A percentile compares a stretch with the other conserved stretches of the same genome.
phyloP scores from a whole-genome alignment of 2,329 filamentous ascomycete species.

The Clonostachys sp. region DNA sequence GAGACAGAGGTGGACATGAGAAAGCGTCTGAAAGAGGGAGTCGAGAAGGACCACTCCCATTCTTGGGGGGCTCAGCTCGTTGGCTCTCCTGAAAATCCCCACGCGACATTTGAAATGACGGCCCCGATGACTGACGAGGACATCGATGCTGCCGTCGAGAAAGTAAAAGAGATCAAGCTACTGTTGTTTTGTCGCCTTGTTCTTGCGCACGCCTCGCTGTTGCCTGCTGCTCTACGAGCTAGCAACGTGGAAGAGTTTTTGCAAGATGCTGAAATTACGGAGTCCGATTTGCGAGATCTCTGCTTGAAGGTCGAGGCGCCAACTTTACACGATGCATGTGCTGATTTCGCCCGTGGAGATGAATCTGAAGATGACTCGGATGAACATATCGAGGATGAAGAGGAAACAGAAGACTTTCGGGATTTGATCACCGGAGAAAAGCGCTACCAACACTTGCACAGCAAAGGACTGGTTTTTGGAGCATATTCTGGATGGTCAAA shows the following conservation, averaged over 20 bases:
- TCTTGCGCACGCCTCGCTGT: conserved; percentile 13
- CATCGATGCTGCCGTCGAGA: conserved; percentile 11
- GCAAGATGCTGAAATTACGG: conserved; percentile 11
- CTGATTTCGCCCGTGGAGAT: conserved; percentile 17
- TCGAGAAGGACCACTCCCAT: conserved; percentile 13
- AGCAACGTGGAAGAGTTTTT: conserved; percentile 16
- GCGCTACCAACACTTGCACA: conserved; percentile 12
- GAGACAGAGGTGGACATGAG: conserved; percentile 20
- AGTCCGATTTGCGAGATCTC: conserved; percentile 16
- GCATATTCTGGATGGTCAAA: conserved; percentile 1
- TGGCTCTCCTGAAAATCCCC: conserved; percentile 15
- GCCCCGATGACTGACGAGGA: conserved; percentile 16
- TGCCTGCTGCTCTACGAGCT: conserved; percentile 15
- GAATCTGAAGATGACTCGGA: conserved; percentile 1
- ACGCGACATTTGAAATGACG: conserved; percentile 13
- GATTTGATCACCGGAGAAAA: conserved; percentile 8
- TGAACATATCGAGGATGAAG: conserved; percentile 7
- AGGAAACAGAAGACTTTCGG: conserved; percentile 8
- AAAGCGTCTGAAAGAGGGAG: conserved; percentile 13
- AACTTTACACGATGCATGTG: conserved; percentile 18
- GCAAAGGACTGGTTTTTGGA: conserved; percentile 11
- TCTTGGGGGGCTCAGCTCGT: conserved; percentile 11
- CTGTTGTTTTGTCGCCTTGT: conserved; percentile 17
- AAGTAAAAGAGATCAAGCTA: conserved; percentile 18
- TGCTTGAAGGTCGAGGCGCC: conserved; percentile 17